Percentiles rank a stretch among this genome's conserved stretches.
Evolutionary conservation across 176 grass and related monocot species (phyloP).

Genomic region (Zea luxurians): DNA sequence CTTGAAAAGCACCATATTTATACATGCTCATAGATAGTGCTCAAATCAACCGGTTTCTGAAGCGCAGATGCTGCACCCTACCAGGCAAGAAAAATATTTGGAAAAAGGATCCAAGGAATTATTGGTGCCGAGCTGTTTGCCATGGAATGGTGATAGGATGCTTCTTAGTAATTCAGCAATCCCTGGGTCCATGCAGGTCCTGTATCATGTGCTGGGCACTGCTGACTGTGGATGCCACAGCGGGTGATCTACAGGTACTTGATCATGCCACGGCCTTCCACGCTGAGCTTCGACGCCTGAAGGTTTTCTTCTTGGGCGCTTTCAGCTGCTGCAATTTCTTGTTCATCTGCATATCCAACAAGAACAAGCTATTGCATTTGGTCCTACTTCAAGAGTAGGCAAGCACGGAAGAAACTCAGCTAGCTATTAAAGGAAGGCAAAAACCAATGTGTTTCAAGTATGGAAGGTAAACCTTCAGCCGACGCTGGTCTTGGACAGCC

Average conservation of each 20-base stretch:
- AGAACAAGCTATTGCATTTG: not conserved
- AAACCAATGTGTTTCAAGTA: not conserved
- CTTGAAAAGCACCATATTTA: too few relatives aligned
- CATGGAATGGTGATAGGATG: too few relatives aligned
- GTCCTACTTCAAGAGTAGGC: not conserved
- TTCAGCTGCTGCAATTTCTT: slow-evolving; percentile 92
- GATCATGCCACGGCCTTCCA: slow-evolving; percentile 88
- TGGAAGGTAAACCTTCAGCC: slow-evolving; percentile 57
- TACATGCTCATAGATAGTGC: too few relatives aligned
- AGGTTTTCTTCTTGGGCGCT: slow-evolving; percentile 92
- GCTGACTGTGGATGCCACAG: not conserved
- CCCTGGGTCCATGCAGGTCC: too few relatives aligned
- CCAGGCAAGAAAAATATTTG: too few relatives aligned
- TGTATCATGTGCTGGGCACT: not conserved
- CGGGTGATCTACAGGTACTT: slow-evolving; percentile 68
- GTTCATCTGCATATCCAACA: slow-evolving; percentile 64
- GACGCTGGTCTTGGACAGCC: slow-evolving; percentile 66
- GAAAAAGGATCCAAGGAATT: too few relatives aligned
- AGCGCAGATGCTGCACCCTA: too few relatives aligned
- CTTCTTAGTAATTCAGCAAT: too few relatives aligned
- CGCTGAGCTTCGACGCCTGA: slow-evolving; percentile 93
- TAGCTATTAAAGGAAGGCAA: slow-evolving; percentile 3
- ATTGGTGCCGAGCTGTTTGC: too few relatives aligned
- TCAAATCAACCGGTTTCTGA: too few relatives aligned
- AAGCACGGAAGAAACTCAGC: not conserved